Base-by-base conservation (phyloP, 2,329 filamentous ascomycete genomes). In the Ilyonectria destructans region DNA sequence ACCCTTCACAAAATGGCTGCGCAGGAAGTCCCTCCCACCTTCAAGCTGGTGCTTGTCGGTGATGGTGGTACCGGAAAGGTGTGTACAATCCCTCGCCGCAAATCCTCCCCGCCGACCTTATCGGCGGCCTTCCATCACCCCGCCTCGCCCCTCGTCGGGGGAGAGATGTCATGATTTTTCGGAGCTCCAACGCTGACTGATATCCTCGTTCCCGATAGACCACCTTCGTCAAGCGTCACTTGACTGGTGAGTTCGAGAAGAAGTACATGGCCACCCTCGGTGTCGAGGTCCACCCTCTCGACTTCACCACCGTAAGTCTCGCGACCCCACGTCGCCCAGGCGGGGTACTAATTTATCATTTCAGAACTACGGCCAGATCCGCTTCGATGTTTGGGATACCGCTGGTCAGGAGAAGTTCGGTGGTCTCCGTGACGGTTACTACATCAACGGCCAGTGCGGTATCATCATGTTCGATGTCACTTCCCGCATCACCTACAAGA, bases 401-500 rank as follows among this genome's bases (percentile, higher is more conserved):
- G 96, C 96, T 78, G 96, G 96, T 79, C 96, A 99, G 87, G 96
- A 99, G 90, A 99, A 98, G 91, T 99, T 99, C 77, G 96, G 96
- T 85, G 96, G 96, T 90, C 94, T 99, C 80, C 94, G 96, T 88
- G 96, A 99, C 86, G 96, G 96, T 78, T 99, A 99, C 92, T 99
- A 99, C 90, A 99, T 99, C 90, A 98, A 98, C 88, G 96, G 96
- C 81, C 96, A 98, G 88, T 98, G 96, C 86, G 96, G 96, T 88
- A 98, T 99, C 89, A 98, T 99, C 92, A 99, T 99, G 96, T 99
- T 99, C 85, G 96, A 99, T 85, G 96, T 99, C 76, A 98, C 96
- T 73, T 98, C 96, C 77, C 94, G 96, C 82, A 98, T 99, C 85
- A 99, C 96, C 84, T 99, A 99, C 93, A 99, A 99, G 93, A 99